These are phyloP conservation scores for Polyporus arcularius DNA, from an alignment of 768 basidiomycete species.

Conservation along the genomic window DNA sequence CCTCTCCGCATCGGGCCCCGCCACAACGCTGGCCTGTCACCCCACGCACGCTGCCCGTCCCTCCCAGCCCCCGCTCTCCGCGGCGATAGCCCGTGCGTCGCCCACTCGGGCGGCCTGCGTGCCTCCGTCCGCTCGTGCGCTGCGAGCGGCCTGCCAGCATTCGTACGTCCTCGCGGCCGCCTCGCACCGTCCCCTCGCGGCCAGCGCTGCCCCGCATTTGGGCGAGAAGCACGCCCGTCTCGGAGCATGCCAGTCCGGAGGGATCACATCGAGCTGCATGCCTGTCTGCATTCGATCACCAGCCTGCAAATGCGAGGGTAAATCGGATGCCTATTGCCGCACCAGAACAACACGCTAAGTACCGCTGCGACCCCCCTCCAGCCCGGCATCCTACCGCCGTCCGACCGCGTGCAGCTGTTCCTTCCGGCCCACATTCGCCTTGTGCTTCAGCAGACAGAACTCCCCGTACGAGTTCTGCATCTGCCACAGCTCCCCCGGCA, in stretches of 20 bases:
- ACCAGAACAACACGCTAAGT: neutral
- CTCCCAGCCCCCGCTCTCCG: neutral
- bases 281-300: neutral
- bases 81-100: conserved; percentile 2
- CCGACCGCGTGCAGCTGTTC: conserved; percentile 23
- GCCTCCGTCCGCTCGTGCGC: neutral
- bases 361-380: neutral
- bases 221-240: neutral
- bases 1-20: conserved; percentile 3
- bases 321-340: conserved; percentile 10
- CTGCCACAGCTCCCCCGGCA: conserved; percentile 74
- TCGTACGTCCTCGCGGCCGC: neutral
- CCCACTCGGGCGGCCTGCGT: neutral
- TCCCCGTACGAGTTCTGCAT: conserved; percentile 79
- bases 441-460: conserved; percentile 84
- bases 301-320: neutral
- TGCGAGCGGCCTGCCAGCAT: neutral
- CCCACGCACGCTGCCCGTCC: neutral
- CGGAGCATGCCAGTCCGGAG: neutral
- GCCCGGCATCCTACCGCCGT: conserved; percentile 1
- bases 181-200: neutral
- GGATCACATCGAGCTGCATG: neutral
- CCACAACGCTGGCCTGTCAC: conserved; percentile 7
- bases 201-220: neutral
- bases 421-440: conserved; percentile 34